Evolutionary conservation across 306 rosid genomes (phyloP).

Genomic region (Prunus mongolica): DNA sequence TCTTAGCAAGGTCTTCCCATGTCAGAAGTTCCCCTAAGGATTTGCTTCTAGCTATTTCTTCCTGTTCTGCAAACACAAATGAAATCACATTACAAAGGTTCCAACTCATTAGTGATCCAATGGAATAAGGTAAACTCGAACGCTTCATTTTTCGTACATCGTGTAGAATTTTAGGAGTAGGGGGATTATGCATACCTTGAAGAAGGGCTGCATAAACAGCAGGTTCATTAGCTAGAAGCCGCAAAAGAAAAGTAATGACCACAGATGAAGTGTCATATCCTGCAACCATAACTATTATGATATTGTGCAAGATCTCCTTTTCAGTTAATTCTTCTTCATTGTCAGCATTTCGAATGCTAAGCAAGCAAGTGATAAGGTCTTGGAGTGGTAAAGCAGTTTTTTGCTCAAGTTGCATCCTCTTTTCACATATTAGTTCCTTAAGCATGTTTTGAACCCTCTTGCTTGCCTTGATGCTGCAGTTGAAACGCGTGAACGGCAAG

Average conservation of each 20-base stretch:
- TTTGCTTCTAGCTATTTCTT: slow-evolving; percentile 62
- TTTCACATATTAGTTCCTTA: slow-evolving; percentile 41
- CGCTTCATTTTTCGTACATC: background rate
- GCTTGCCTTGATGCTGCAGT: slow-evolving; percentile 56
- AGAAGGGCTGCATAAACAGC: slow-evolving; percentile 48
- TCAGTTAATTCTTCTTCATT: slow-evolving; percentile 43
- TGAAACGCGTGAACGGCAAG: slow-evolving; percentile 64
- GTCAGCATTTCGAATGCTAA: slow-evolving; percentile 38
- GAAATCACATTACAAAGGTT: background rate
- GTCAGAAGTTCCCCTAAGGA: slow-evolving; percentile 46
- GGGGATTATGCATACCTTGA: slow-evolving; percentile 45
- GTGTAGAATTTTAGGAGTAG: background rate
- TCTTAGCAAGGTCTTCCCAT: slow-evolving; percentile 74
- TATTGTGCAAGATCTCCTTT: slow-evolving; percentile 56
- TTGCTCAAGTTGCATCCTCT: slow-evolving; percentile 33
- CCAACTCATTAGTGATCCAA: background rate
- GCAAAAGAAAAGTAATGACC: slow-evolving; percentile 53
- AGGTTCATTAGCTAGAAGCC: slow-evolving; percentile 52
- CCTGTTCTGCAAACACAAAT: slow-evolving; percentile 53
- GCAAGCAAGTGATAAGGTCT: slow-evolving; percentile 60
- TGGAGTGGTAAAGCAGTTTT: slow-evolving; percentile 34
- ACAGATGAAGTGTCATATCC: slow-evolving; percentile 69
- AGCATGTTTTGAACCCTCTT: slow-evolving; percentile 40
- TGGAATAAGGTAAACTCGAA: background rate
- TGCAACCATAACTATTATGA: slow-evolving; percentile 55